Evolutionary conservation across 2,329 filamentous ascomycete genomes (phyloP), one percentile per base, ranked within the genome.

Genomic region (Ilyonectria mors-panacis): DNA sequence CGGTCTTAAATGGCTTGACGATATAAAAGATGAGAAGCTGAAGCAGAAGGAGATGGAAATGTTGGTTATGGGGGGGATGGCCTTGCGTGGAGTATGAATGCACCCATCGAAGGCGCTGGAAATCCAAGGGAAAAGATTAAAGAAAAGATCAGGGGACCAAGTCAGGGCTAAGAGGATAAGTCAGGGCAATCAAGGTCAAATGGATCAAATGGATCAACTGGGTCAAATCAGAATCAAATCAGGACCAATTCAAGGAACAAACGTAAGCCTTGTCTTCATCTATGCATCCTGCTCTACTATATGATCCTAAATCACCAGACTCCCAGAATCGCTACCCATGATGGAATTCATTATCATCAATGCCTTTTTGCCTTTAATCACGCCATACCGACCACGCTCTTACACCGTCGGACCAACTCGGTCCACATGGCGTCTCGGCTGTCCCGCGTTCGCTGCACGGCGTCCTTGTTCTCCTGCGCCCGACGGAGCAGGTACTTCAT

Each of bases 21-120:
- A 80, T 19, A 79, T 85, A 9, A 81, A 81, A 67, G 82, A 86
- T 60, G 80, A 84, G 26, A 70, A 74, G 21, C 76, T 81, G 68
- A 85, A 83, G 75, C 82, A 79, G 63, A 83, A 78, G 65, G 88
- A 92, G 74, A 83, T 93, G 48, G 93, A 97, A 77, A 85, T 88
- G 59, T 84, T 93, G 47, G 84, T 95, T 6, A 75, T 97, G 60
- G 91, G 93, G 1, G 87, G 89, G 17, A 97, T 98, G 88, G 94
- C 94, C 1, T 79, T 66, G 81, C 86, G 68, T 79, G 81, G 78
- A 55, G 68, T 79, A n/a, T 82, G 67, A 77, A 55, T n/a, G 17
- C 19, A 17, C 50, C 35, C 15, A 33, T 3, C 39, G 1, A 42
- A 42, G 15, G 39, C 17, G n/a, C n/a, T 42, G 4, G n/a, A 42